Evolutionary conservation across 805 yeast genomes (phyloP), one percentile per base, ranked within the genome.

Genomic region (Candida yuanshanica): DNA sequence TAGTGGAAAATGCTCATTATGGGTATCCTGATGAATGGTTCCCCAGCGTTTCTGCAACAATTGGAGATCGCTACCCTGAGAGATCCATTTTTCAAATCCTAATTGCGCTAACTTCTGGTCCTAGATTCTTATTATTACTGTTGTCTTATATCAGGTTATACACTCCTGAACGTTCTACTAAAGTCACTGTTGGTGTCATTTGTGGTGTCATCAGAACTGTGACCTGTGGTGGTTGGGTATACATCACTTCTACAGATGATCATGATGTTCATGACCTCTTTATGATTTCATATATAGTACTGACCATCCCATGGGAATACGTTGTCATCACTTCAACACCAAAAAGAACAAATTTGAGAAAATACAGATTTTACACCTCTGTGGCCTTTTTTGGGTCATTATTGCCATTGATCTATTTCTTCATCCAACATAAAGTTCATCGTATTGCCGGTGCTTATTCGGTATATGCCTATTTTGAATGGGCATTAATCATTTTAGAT

Each of bases 11-110:
- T 60, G 84, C 90, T 36, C 77, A 78, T 48, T 90, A 70, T 58
- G 95, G 95, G 1, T 93, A 88, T 58, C 99, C 99, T 3, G 93
- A 90, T 45, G 99, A 93, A 62, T 93, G 99, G 98, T 91, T 93
- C 59, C 99, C 99, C 2, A 83, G 95, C 55, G 99, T 93, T 2
- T 83, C 95, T 27, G 98, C 99, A 1, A 78, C 99, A 2, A 93
- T 93, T 58, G 99, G 99, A 35, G 99, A 93, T 60, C 65, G 97
- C 45, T 93, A 89, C 59, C 99, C 99, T 0, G 99, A 93, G 64
- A 70, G 99, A 50, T 86, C 96, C 2, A 64, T 93, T 16, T 93
- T 91, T 61, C 99, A 93, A 64, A 72, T 91, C 27, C 64, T 91
- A 47, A 93, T 93, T 49, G 99, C 98, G 1, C 63, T 91, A 35